These are phyloP conservation scores for Backusella circina DNA, from an alignment of 192 early-diverging fungal species.

Conservation along the genomic window DNA sequence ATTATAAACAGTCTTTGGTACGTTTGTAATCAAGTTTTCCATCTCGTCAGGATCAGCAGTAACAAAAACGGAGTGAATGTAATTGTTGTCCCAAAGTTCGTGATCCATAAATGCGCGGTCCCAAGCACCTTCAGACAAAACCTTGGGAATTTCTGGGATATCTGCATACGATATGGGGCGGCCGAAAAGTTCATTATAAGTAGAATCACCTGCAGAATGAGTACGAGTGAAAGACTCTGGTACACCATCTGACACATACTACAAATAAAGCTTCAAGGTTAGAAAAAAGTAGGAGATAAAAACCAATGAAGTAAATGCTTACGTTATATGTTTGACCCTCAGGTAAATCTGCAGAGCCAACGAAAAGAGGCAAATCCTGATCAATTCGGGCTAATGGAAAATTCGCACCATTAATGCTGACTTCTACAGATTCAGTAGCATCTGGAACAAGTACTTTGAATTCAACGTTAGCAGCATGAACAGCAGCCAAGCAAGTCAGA, in stretches of 20 bases:
- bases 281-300: not conserved
- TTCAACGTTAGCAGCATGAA: conserved; percentile 28
- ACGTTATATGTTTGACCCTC: not conserved
- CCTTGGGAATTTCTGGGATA: conserved; percentile 35
- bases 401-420: conserved; percentile 12
- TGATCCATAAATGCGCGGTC: conserved; percentile 31
- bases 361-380: not conserved
- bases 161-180: conserved; percentile 41
- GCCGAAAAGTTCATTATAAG: conserved; percentile 34
- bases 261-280: not conserved
- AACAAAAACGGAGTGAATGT: conserved; percentile 43
- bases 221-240: conserved; percentile 33
- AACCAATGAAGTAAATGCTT: not conserved
- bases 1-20: not conserved
- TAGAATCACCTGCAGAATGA: conserved; percentile 12
- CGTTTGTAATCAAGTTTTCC: conserved; percentile 20
- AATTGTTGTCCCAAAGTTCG: conserved; percentile 38
- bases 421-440: conserved; percentile 21
- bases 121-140: conserved; percentile 34
- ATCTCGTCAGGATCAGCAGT: conserved; percentile 25
- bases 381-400: not conserved
- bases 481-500: conserved; percentile 15
- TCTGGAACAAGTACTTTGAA: conserved; percentile 39
- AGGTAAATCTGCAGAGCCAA: not conserved
- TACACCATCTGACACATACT: conserved; percentile 31